Conservation (phyloP, 257 asterid species). For the Solanum dulcamara region DNA sequence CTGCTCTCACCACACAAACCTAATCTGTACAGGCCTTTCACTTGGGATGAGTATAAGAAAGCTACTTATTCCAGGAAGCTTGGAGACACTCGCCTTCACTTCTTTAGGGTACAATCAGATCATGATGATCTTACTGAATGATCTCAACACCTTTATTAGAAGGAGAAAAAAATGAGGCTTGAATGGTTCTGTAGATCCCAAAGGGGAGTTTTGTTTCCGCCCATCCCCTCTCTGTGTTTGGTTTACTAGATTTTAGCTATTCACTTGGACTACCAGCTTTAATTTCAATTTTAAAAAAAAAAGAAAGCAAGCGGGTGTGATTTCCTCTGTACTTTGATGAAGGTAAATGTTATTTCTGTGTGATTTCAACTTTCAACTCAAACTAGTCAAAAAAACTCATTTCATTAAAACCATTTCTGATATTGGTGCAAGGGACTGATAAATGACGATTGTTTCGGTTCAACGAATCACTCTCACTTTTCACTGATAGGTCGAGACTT, state of each 20-base stretch:
- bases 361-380: neutral
- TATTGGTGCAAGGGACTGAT: neutral
- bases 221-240: neutral
- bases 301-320: neutral
- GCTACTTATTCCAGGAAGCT: slow-evolving; percentile 17
- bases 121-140: neutral
- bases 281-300: neutral
- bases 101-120: slow-evolving; percentile 3
- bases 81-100: slow-evolving; percentile 32
- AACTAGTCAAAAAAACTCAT: neutral
- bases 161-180: neutral
- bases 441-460: neutral
- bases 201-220: neutral
- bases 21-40: slow-evolving; percentile 33
- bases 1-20: slow-evolving; percentile 12
- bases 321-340: neutral
- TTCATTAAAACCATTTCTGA: neutral
- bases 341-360: neutral
- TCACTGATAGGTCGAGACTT: neutral
- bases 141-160: neutral
- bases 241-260: neutral
- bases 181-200: neutral
- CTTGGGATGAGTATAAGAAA: slow-evolving; percentile 45
- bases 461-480: neutral
- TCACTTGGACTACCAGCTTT: neutral